phyloP scores from a whole-genome alignment of 1,284 basidiomycete genomes.

The Heterobasidion occidentale region DNA sequence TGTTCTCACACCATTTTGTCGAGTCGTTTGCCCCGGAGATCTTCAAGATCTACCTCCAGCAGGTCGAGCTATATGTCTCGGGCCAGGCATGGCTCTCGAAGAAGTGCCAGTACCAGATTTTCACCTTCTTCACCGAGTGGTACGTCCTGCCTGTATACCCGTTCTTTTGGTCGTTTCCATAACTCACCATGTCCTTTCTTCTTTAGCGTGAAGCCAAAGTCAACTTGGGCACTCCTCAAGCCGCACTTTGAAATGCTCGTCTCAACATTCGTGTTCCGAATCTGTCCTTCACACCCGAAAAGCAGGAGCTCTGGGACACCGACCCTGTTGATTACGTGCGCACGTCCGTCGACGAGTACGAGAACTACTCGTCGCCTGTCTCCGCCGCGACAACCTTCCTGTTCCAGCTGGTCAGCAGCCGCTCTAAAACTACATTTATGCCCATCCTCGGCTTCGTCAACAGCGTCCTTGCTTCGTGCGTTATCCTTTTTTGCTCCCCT shows the following conservation, averaged over 20 bases:
- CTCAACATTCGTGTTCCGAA: slow-evolving; percentile 77
- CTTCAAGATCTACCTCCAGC: slow-evolving; percentile 68
- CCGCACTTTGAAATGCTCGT: slow-evolving; percentile 73
- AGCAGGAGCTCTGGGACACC: slow-evolving; percentile 62
- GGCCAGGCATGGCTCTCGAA: slow-evolving; percentile 72
- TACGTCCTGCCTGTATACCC: slow-evolving; percentile 24
- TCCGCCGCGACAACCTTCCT: slow-evolving; percentile 75
- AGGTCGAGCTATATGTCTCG: slow-evolving; percentile 66
- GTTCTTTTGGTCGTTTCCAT: neutral
- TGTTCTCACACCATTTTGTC: slow-evolving; percentile 75
- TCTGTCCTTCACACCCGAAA: slow-evolving; percentile 64
- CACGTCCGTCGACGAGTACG: slow-evolving; percentile 70
- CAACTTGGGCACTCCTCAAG: slow-evolving; percentile 79
- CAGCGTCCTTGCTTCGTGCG: slow-evolving; percentile 57
- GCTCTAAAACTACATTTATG: slow-evolving; percentile 73
- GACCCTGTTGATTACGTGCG: slow-evolving; percentile 80
- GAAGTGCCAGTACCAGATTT: slow-evolving; percentile 76
- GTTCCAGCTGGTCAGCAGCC: slow-evolving; percentile 64
- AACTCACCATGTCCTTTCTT: slow-evolving; percentile 3
- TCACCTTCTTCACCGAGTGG: slow-evolving; percentile 83
- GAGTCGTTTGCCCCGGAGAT: slow-evolving; percentile 78
- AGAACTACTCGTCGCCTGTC: slow-evolving; percentile 67
- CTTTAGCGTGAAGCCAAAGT: slow-evolving; percentile 77
- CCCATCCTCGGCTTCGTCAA: slow-evolving; percentile 75
- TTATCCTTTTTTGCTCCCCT: slow-evolving; percentile 9